phyloP scores from a whole-genome alignment of 2,329 filamentous ascomycete genomes.

The Periconia sp. region DNA sequence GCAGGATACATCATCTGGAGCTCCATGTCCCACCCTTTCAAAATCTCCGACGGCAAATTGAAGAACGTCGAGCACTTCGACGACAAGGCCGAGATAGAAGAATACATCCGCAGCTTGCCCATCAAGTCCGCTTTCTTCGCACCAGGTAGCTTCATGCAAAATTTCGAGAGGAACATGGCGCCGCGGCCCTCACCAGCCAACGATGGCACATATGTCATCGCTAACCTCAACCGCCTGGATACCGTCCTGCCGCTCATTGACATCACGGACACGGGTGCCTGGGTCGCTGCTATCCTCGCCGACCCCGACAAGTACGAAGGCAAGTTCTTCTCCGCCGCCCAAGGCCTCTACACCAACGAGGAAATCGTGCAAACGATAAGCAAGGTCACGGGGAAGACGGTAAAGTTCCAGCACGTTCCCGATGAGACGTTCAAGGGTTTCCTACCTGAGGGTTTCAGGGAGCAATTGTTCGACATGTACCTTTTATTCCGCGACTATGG shows the following conservation, averaged over 20 bases:
- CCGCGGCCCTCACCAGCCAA: constrained; percentile 16
- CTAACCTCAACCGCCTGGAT: constrained; percentile 12
- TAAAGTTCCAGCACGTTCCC: constrained; percentile 27
- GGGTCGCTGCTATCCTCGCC: constrained; percentile 48
- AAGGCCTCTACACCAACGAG: constrained; percentile 46
- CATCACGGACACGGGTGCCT: constrained; percentile 55
- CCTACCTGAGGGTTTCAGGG: constrained; percentile 22
- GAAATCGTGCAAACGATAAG: constrained; percentile 50
- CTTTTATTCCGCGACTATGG: constrained; percentile 33
- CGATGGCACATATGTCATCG: constrained; percentile 36
- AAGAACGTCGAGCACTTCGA: constrained; percentile 59
- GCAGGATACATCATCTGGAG: constrained; percentile 50
- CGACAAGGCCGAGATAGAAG: constrained; percentile 61
- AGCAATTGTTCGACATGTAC: constrained; percentile 35
- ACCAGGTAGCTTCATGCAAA: constrained; percentile 63
- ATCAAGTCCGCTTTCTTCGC: constrained; percentile 61
- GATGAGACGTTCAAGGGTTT: constrained; percentile 35
- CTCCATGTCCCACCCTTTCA: constrained; percentile 30
- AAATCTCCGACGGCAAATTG: constrained; percentile 42
- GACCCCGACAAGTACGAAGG: constrained; percentile 53
- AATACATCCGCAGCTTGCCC: constrained; percentile 58
- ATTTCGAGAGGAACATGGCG: constrained; percentile 39
- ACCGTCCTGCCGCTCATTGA: constrained; percentile 53
- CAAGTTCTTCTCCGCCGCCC: constrained; percentile 53
- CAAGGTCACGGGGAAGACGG: constrained; percentile 49